Evolutionary conservation across 2,329 filamentous ascomycete species (phyloP).

Genomic region (Tympanopsis confertula): DNA sequence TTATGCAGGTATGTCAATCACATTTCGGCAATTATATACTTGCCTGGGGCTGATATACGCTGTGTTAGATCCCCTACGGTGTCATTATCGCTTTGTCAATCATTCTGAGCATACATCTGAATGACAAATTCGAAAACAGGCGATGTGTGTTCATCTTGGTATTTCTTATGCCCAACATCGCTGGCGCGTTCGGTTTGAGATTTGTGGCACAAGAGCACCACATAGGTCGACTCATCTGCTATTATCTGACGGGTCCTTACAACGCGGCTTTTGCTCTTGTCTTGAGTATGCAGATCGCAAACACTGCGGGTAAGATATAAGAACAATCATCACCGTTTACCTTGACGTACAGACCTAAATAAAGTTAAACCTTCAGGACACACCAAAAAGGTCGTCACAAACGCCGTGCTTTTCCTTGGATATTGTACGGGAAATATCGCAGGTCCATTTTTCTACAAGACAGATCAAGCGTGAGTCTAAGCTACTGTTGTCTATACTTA

Average conservation of each 20-base stretch:
- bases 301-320: slow-evolving; percentile 9
- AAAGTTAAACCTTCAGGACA: neutral
- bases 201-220: slow-evolving; percentile 29
- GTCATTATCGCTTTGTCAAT: slow-evolving; percentile 36
- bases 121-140: slow-evolving; percentile 31
- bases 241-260: slow-evolving; percentile 39
- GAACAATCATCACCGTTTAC: neutral
- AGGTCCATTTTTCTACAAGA: slow-evolving; percentile 1
- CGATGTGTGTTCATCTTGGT: slow-evolving; percentile 32
- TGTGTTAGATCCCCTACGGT: slow-evolving; percentile 15
- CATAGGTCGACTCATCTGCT: slow-evolving; percentile 34
- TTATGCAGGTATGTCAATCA: slow-evolving; percentile 8
- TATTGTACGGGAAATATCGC: neutral
- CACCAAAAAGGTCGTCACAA: slow-evolving; percentile 1
- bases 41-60: neutral
- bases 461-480: slow-evolving; percentile 11
- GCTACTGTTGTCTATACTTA: neutral
- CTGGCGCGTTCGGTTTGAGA: slow-evolving; percentile 37
- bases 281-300: slow-evolving; percentile 18
- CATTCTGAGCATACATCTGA: slow-evolving; percentile 31
- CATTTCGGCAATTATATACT: no score
- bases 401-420: slow-evolving; percentile 1
- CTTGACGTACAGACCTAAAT: neutral
- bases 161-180: slow-evolving; percentile 38
- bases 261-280: slow-evolving; percentile 39